Evolutionary conservation across 306 rosid species (phyloP), one percentile per base, ranked within the genome.

Genomic region (Parietaria judaica): DNA sequence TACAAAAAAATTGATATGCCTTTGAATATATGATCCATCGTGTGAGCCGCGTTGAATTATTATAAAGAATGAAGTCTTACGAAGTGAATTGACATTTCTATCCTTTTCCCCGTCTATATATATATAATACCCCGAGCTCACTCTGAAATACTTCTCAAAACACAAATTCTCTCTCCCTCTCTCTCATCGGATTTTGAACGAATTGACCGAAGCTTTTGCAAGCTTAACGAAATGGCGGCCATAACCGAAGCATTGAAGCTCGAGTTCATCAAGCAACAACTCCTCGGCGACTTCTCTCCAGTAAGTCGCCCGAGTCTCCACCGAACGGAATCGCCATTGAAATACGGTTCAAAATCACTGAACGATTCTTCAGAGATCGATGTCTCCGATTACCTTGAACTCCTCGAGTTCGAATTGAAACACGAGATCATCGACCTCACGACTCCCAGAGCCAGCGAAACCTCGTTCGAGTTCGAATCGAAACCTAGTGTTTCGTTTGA

Each of bases 241-340:
- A 44, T 67, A 0, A 65, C 16, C 44, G 72, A 81, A 36, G 31
- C 67, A 23, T 79, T 78, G 6, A 83, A 76, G 3, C 80, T 88
- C 1, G 57, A 72, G 3, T 60, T 31, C 60, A 84, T 90, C 71
- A 86, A 86, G 68, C 65, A 79, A 37, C 86, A 84, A 66, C 87
- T 90, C 43, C 63, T 90, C 0, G 95, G 94, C 9, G 90, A 86
- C 36, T 52, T 76, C 17, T 84, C 97, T 16, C 97, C 97, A 0
- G 14, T 78, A 37, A 46, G 37, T 48, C 63, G 14, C 31, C 50
- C 65, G n/a, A 43, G 23, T 57, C 52, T 11, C 51, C 3, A 35
- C 51, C 60, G 58, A 36, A 43, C 3, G 12, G 61, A 54, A 39
- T 70, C 57, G 57, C 57, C 16, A 52, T 52, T 34, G 6, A 41